Base-by-base conservation (phyloP, 345 rosid genomes). In the Eutrema japonicum region DNA sequence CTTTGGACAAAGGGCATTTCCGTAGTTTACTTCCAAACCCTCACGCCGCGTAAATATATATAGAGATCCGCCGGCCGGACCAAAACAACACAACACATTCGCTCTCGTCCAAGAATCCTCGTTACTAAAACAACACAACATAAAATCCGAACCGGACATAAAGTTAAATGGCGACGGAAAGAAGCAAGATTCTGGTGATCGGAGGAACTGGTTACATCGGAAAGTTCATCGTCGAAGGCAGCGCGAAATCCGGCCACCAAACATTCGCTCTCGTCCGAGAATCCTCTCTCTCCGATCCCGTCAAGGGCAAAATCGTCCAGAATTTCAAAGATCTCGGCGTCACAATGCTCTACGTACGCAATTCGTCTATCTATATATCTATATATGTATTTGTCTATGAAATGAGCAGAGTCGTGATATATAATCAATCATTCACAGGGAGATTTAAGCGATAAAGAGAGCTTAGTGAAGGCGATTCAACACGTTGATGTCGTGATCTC, bases 401-500 rank as follows among this genome's bases (percentile, higher is more conserved):
- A 52, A 38, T 51, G 14, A 66, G 2, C n/a, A 22, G 14, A 66
- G 41, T 9, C 37, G 9, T 27, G 10, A 53, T 41, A 6, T 42
- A 10, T 27, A 50, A 1, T 52, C n/a, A 37, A 82, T 79, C 40
- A 18, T 18, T 4, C 8, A 4, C 73, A 80, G 82, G 83, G 84
- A 56, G 83, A 81, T 75, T 27, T 84, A 38, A 71, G 65, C 69
- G 77, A 82, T 13, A 83, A 86, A 7, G 83, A 70, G 60, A 86
- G 85, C 68, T 76, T 86, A 67, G 87, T 80, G 58, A 80, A 77
- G 51, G 86, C 84, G 11, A 78, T 86, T 51, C 83, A 82, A 79
- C 81, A 83, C 30, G 86, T 80, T 10, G 89, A 86, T 73, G 86
- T 83, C 68, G 85, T 86, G 53, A 83, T 86, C 61, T 80, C 87